Evolutionary conservation across 1,284 basidiomycete genomes (phyloP), one percentile per base, ranked within the genome.

Genomic region (Microbotryomycetes sp.): DNA sequence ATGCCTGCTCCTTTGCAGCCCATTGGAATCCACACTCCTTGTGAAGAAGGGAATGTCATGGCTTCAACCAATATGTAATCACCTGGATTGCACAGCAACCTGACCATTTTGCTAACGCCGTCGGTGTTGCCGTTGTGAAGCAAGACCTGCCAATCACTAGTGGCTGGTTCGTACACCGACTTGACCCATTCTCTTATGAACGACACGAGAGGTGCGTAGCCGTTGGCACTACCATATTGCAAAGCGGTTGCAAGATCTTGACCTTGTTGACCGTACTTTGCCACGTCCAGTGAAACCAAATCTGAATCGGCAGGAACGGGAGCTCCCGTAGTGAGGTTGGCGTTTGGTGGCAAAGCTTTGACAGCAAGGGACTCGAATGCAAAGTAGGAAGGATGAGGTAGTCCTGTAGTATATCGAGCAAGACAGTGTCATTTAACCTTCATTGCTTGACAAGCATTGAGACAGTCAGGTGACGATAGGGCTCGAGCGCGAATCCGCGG

Each of bases 101-200:
- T 73, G 2, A 82, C 76, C 16, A 77, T 75, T 65, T 83, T 82
- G 52, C 73, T 69, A 83, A 83, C 82, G 32, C 82, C 87, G 71
- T 89, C 88, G 0, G 88, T 91, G 65, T 88, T 87, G 23, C 88
- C 88, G 15, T 81, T 80, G 65, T 87, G 81, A 2, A 86, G 72
- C 19, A 88, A 73, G 2, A 63, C 56, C 14, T 81, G 77, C 15
- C 42, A 64, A 72, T 89, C 82, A 15, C 76, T 71, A 73, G 86
- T 88, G 0, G 78, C 85, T 0, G 88, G 88, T 63, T 81, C 77
- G 75, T 82, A 87, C 1, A 89, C 81, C 62, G 80, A 81, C 49
- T 70, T 73, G 2, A 82, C 80, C 70, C 88, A 86, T 49, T 85
- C 80, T 52, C 80, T 75, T 53, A 84, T 72, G 65, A 85, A 80